Evolutionary conservation across 2,329 filamentous ascomycete genomes (phyloP), one percentile per base, ranked within the genome.

Genomic region (Mariannaea elegans): DNA sequence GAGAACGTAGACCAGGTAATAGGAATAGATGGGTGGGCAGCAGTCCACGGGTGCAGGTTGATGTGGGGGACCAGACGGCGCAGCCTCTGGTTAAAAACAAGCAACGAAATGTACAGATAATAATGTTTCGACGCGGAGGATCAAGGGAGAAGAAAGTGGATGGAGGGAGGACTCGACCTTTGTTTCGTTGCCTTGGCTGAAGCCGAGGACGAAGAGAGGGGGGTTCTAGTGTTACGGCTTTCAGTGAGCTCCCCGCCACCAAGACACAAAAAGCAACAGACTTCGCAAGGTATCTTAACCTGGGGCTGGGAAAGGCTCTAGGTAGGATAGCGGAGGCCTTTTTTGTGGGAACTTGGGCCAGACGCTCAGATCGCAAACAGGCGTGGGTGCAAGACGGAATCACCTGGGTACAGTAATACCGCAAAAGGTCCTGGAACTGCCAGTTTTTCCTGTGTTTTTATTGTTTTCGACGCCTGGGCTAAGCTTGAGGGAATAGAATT

Each of bases 161-260:
- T 5, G 13, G 14, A 36, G 32, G 12, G 32, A n/a, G 32, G 24
- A 27, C 9, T 27, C 24, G 24, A 27, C 6, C 24, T 9, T 27
- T 27, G 4, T 7, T 34, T 34, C 5, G 36, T 8, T 39, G 49
- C 19, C 24, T 32, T 57, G 66, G 48, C 49, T 61, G 63, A 60
- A 41, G 38, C 38, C 38, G 38, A 41, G 10, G 38, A 41, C 9
- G 18, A 19, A 21, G 16, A 12, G 38, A 12, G 38, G 18, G 38
- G 38, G 38, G 16, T 13, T 19, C 38, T 19, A 41, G 41, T 27
- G 41, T 24, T 16, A 39, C 52, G 29, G 63, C 57, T 59, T n/a
- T 62, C 64, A 69, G 66, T 68, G 65, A 69, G 66, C 65, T 69
- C n/a, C n/a, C n/a, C n/a, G n/a, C n/a, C 63, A 54, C 51, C 31